Base-by-base conservation (phyloP, 768 basidiomycete genomes). In the Termitomyces sp. region DNA sequence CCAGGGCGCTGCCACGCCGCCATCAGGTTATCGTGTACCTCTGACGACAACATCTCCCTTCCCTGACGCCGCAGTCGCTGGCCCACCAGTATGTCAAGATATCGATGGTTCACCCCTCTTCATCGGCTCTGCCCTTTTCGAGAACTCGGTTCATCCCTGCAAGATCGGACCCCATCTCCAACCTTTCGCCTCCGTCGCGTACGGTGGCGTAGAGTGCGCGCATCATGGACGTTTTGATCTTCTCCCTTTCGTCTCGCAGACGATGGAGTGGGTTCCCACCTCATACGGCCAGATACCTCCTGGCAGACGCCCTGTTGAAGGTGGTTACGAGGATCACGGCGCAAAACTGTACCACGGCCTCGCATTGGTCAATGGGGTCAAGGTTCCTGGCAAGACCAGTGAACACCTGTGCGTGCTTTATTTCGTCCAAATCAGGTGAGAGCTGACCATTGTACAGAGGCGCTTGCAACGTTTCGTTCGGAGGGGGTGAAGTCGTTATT, bases 241-340 rank as follows among this genome's bases (percentile, higher is more conserved):
- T 37, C 77, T 94, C 0, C 88, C 90, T 3, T 86, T 89, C 66
- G 78, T 81, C 41, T 70, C 76, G 0, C 68, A 71, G 26, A 80
- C 78, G 53, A 93, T 93, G 90, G 89, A 89, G 67, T 89, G 81
- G 76, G 86, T 92, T 7, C 72, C 47, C 0, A 81, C 89, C 0
- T 77, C 80, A 11, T 67, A 80, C 55, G 90, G 90, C 3, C 72
- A 69, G 44, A 75, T 89, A 53, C 85, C 89, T 5, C 60, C 66
- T 3, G 83, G 82, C 5, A 73, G 83, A 35, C 68, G 73, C 14
- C 85, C 86, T 0, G 75, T 91, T 17, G 83, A 87, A 62, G 91
- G 88, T 1, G 89, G 87, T 1, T 88, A 89, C 59, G 90, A 92
- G 69, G 84, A 88, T 35, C 68, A 73, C 57, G 89, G 87, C 1